These are phyloP conservation scores for Phellinidium pouzarii DNA, from an alignment of 1,284 basidiomycete species.

Conservation along the genomic window DNA sequence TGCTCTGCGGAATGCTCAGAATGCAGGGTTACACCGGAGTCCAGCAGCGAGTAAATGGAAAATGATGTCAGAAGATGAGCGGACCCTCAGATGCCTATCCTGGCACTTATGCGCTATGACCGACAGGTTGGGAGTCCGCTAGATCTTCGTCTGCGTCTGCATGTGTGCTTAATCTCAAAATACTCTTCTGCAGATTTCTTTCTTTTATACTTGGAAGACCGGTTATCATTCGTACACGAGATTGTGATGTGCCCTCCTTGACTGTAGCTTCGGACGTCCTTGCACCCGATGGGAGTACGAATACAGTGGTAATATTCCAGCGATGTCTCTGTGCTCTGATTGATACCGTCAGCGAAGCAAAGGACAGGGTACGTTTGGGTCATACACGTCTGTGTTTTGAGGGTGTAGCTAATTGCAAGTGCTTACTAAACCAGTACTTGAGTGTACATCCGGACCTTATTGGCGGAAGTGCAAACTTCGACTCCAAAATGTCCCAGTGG, in stretches of 20 bases:
- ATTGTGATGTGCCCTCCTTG: conserved; percentile 18
- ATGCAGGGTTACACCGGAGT: conserved; percentile 44
- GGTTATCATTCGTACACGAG: conserved; percentile 29
- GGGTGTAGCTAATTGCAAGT: not conserved
- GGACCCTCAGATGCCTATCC: conserved; percentile 30
- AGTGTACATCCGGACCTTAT: conserved; percentile 2
- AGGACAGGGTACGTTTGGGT: conserved; percentile 31
- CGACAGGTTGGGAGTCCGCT: conserved; percentile 7
- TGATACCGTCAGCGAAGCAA: conserved; percentile 35
- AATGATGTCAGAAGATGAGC: conserved; percentile 32
- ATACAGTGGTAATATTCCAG: conserved; percentile 33
- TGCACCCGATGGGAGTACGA: conserved; percentile 17
- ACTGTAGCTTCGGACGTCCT: conserved; percentile 28
- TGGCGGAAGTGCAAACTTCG: conserved; percentile 4
- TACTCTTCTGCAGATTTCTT: conserved; percentile 4
- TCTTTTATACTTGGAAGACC: conserved; percentile 39
- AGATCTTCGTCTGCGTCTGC: too few species aligned
- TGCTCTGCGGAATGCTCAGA: conserved; percentile 38
- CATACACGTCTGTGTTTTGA: conserved; percentile 20
- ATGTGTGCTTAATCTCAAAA: not conserved
- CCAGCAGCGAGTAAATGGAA: conserved; percentile 41
- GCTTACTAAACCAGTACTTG: not conserved
- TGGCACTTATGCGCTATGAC: conserved; percentile 11
- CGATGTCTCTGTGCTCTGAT: conserved; percentile 33
- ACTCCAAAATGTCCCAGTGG: conserved; percentile 7